Base-by-base conservation (phyloP, 2,329 filamentous ascomycete genomes). In the Penicillium sp. region DNA sequence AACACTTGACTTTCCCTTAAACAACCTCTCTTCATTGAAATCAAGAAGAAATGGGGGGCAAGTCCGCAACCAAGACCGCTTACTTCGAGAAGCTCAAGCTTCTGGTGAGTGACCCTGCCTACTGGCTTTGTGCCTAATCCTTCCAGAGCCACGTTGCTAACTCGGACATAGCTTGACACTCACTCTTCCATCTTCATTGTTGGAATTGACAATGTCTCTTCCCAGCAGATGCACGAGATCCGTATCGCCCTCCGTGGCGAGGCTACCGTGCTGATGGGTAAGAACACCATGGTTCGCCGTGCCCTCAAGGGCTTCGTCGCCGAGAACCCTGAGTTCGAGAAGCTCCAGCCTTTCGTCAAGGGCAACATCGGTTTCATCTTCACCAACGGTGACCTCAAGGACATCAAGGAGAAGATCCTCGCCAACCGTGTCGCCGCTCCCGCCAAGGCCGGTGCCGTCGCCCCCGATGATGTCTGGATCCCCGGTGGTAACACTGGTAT, bases 181-280 rank as follows among this genome's bases (percentile, higher is more conserved):
- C 97, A 95, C 89, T 87, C 86, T 79, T 93, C 90, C 75, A 90
- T 97, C 84, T 97, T 99, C 91, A 92, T 99, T 80, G 92, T 96
- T 79, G 87, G 77, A 76, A 89, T 93, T 77, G 91, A 97, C 91
- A 99, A 97, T 99, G 94, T 99, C 87, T 91, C 89, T 80, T 99
- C 94, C 71, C 94, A 99, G 88, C 95, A 99, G 88, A 99, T 99
- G 95, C 94, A 99, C 91, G 94, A 99, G 87, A 97, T 99, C 80
- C 90, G 94, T 79, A 82, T 88, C 74, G 81, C 91, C 73, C 90
- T 99, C 79, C 92, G 94, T 78, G 89, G 88, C 62, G 82, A 96
- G 81, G 92, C 86, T 81, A 90, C 97, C 71, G 92, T 99, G 71
- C 85, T 99, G 82, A 97, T 97, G 94, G 94, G 93, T 78, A 97